Evolutionary conservation across 192 early-diverging fungal genomes (phyloP), one percentile per base, ranked within the genome.

Genomic region (Lobosporangium transversale): DNA sequence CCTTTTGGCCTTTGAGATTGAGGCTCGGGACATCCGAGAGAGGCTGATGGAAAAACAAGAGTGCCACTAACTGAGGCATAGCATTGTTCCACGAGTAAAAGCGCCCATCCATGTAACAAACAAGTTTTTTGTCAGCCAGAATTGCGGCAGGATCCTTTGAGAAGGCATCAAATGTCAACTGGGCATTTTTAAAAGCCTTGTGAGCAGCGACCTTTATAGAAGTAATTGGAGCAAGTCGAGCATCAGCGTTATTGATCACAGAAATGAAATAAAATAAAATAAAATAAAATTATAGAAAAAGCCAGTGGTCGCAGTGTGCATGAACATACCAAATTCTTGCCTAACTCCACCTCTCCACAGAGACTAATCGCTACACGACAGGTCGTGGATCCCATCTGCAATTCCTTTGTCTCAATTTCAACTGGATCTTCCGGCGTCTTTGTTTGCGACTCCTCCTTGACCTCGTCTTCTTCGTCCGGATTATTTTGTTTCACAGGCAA

Each of bases 41-140:
- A 2, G 83, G 79, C 59, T 88, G 83, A 20, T 84, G 78, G 74
- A 86, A 92, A 1, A 87, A 82, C 6, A 88, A 63, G 10, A 86
- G 68, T 10, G 89, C 81, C 2, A 82, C 67, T 23, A 95, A 64
- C 29, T 90, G 73, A 21, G 92, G 91, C 12, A 80, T 85, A 12
- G 89, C 88, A 4, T 81, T 65, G 17, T 65, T 37, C 89, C 91
- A 87, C 53, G 83, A 79, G 53, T 87, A 89, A 66, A 92, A 94
- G 12, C 82, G 75, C 32, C 78, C 60, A 56, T 75, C 70, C 12
- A 79, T 56, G 12, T 65, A 69, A 24, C 73, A 76, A 11, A 81
- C 66, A 2, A 81, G 53, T 4, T 58, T 75, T 53, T 81, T 70
- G 52, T 69, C 74, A 12, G 58, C 59, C 15, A 78, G 42, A 35